A percentile compares a stretch with the other conserved stretches of the same genome.
Conservation (phyloP, 1,284 basidiomycete species). For the Cryptococcus depauperatus region DNA sequence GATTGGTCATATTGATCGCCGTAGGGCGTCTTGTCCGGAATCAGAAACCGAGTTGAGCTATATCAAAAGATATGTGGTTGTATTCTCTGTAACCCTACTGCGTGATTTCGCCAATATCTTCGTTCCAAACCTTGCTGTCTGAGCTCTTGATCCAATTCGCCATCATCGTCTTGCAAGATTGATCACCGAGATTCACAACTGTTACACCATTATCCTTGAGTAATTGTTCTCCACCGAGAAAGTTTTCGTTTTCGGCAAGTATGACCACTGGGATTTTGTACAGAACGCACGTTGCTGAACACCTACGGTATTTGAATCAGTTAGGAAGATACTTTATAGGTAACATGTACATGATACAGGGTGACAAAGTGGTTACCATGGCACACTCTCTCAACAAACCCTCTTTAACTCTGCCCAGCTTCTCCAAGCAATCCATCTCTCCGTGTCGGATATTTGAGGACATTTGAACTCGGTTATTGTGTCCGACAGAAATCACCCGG, state of each 20-base stretch:
- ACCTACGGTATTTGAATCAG: slow-evolving; percentile 8
- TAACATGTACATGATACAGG: slow-evolving; percentile 25
- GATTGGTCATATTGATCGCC: no score
- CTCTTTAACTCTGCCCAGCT: slow-evolving; percentile 26
- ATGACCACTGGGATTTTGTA: slow-evolving; percentile 27
- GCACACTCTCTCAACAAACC: slow-evolving; percentile 26
- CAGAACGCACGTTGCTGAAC: slow-evolving; percentile 23
- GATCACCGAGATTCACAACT: slow-evolving; percentile 26
- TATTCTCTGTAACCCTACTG: not conserved
- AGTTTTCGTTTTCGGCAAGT: slow-evolving; percentile 32
- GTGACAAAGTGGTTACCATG: slow-evolving; percentile 29
- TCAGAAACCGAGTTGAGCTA: no score
- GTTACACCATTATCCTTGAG: slow-evolving; percentile 15
- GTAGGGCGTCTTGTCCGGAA: no score
- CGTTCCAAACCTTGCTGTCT: slow-evolving; percentile 27
- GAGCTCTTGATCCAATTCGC: slow-evolving; percentile 25
- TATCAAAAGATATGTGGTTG: no score
- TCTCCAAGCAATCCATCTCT: slow-evolving; percentile 33
- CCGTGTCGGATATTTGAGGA: slow-evolving; percentile 28
- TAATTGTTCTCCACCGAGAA: slow-evolving; percentile 25
- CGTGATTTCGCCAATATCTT: slow-evolving; percentile 30
- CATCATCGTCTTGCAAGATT: slow-evolving; percentile 26
- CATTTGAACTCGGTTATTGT: slow-evolving; percentile 34
- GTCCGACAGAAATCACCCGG: slow-evolving; percentile 24
- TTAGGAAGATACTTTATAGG: not conserved